phyloP scores from a whole-genome alignment of 208 protist genomes.

The Leishmania mexicana region DNA sequence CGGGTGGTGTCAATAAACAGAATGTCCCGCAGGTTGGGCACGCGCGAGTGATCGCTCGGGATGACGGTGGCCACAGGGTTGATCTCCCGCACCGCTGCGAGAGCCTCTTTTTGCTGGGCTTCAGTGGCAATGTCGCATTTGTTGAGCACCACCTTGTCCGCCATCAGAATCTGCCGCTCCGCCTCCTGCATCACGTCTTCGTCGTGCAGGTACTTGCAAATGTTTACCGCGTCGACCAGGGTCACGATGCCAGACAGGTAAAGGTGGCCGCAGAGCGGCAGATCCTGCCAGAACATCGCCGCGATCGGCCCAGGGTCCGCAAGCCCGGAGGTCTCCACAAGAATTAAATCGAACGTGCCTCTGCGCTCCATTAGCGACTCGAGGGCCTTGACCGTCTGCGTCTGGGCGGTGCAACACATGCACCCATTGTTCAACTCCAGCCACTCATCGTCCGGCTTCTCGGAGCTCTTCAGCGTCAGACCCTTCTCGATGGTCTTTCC shows the following conservation, averaged over 20 bases:
- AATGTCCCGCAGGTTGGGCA: slow-evolving; percentile 68
- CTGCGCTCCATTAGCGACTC: slow-evolving; percentile 84
- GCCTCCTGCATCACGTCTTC: slow-evolving; percentile 69
- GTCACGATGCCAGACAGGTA: slow-evolving; percentile 92
- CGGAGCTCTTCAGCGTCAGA: slow-evolving; percentile 88
- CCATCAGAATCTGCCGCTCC: slow-evolving; percentile 92
- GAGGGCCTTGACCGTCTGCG: slow-evolving; percentile 82
- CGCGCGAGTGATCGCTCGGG: slow-evolving; percentile 50
- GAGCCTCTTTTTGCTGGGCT: slow-evolving; percentile 53
- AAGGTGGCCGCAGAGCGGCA: slow-evolving; percentile 68
- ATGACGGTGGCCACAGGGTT: slow-evolving; percentile 78
- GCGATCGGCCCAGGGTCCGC: slow-evolving; percentile 94
- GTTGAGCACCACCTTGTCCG: slow-evolving; percentile 95
- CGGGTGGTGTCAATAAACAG: slow-evolving; percentile 85
- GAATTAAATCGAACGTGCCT: slow-evolving; percentile 90
- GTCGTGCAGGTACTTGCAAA: slow-evolving; percentile 75
- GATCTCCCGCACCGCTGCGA: slow-evolving; percentile 45
- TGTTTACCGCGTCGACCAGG: slow-evolving; percentile 89
- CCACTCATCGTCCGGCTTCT: slow-evolving; percentile 95
- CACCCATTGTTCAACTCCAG: slow-evolving; percentile 96
- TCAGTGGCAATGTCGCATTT: slow-evolving; percentile 90
- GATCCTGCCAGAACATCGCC: slow-evolving; percentile 95
- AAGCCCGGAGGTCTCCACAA: slow-evolving; percentile 92
- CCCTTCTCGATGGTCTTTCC: slow-evolving; percentile 92
- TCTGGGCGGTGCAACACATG: slow-evolving; percentile 95